Evolutionary conservation across 2,329 filamentous ascomycete species (phyloP).

Genomic region (Penicillium sp.): DNA sequence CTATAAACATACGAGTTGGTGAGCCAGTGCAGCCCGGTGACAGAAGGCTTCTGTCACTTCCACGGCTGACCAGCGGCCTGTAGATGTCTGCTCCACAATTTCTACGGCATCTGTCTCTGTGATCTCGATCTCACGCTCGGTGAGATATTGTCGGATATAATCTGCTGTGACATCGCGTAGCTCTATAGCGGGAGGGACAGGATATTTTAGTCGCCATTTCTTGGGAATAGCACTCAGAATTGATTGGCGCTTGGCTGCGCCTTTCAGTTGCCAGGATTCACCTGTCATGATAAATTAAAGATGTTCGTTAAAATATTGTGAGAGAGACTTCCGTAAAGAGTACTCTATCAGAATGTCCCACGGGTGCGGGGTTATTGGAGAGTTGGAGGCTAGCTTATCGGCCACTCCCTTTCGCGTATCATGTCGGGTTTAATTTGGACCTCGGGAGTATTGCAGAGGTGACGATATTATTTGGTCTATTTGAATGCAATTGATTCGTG

Average conservation of each 20-base stretch:
- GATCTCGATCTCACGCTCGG: conserved; percentile 56
- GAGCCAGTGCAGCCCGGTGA: conserved; percentile 57
- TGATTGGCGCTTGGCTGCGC: conserved; percentile 54
- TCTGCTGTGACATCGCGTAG: conserved; percentile 57
- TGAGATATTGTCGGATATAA: conserved; percentile 59
- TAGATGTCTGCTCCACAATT: conserved; percentile 55
- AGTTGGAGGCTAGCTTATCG: background rate
- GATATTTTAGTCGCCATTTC: conserved; percentile 54
- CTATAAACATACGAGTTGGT: conserved; percentile 52
- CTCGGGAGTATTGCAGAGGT: too few relatives aligned
- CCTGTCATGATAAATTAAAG: conserved; percentile 17
- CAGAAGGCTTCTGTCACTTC: conserved; percentile 59
- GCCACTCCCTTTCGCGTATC: background rate
- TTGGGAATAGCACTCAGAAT: conserved; percentile 56
- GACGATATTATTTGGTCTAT: background rate
- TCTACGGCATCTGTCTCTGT: conserved; percentile 60
- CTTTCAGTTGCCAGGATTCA: conserved; percentile 51
- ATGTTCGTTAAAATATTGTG: background rate
- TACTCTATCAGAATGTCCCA: background rate
- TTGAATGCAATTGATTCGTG: background rate
- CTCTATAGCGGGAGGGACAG: conserved; percentile 51
- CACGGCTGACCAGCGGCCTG: conserved; percentile 57
- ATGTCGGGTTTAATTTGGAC: background rate
- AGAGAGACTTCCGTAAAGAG: background rate
- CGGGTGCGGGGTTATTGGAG: conserved; percentile 18